Percentiles rank a stretch among this genome's conserved stretches.
Evolutionary conservation across 2,329 filamentous ascomycete genomes (phyloP).

Genomic region (Diaporthe sp.): DNA sequence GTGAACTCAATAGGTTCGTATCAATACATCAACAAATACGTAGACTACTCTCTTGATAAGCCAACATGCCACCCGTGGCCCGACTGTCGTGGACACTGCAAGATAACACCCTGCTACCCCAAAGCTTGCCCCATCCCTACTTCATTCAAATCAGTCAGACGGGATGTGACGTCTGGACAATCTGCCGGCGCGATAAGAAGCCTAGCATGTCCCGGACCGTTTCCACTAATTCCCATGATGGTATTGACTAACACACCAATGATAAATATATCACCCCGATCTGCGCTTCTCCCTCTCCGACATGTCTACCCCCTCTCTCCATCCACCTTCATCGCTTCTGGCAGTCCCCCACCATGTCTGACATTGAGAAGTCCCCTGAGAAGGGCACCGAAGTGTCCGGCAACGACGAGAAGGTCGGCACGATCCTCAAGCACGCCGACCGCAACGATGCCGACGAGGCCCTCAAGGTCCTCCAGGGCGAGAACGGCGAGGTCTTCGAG

Average conservation of each 20-base stretch:
- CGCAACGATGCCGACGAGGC: constrained; percentile 59
- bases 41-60: constrained; percentile 12
- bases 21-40: not conserved
- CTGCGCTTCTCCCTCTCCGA: not conserved
- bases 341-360: constrained; percentile 34
- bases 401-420: constrained; percentile 31
- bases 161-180: constrained; percentile 11
- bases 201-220: not conserved
- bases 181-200: constrained; percentile 35
- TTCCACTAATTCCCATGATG: constrained; percentile 13
- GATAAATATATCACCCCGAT: not conserved
- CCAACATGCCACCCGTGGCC: not conserved
- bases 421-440: constrained; percentile 52
- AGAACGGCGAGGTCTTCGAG: constrained; percentile 52
- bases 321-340: not conserved
- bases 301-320: not conserved
- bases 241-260: not conserved
- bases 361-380: constrained; percentile 41
- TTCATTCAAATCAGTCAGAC: not conserved
- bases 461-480: constrained; percentile 54
- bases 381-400: constrained; percentile 22
- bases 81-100: not conserved
- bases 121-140: constrained; percentile 11
- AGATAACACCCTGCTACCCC: constrained; percentile 13
- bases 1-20: not conserved